A percentile compares a stretch with the other conserved stretches of the same genome.
Evolutionary conservation across 208 protist genomes (phyloP).

Genomic region (Angomonas ambiguus): DNA sequence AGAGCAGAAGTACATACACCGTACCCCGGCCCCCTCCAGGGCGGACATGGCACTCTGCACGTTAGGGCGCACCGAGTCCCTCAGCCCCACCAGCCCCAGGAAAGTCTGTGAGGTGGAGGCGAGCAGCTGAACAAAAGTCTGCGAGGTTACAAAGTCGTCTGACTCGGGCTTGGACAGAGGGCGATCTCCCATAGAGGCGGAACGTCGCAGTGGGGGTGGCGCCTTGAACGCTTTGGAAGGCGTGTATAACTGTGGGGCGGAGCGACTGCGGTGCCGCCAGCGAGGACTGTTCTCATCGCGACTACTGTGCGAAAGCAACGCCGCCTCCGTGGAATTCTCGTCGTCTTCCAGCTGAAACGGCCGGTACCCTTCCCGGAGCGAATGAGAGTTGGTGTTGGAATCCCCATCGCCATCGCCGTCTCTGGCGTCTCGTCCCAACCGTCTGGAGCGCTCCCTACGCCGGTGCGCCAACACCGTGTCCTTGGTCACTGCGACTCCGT

Average conservation of each 20-base stretch:
- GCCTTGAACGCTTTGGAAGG: slow-evolving; percentile 15
- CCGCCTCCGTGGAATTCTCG: background rate
- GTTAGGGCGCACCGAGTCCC: slow-evolving; percentile 81
- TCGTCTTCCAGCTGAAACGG: slow-evolving; percentile 9
- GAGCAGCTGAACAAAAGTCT: slow-evolving; percentile 55
- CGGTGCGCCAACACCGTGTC: slow-evolving; percentile 2
- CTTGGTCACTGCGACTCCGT: slow-evolving; percentile 24
- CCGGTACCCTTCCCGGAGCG: slow-evolving; percentile 6
- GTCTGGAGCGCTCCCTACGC: background rate
- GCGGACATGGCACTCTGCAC: slow-evolving; percentile 67
- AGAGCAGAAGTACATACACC: slow-evolving; percentile 91
- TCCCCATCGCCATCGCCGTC: background rate
- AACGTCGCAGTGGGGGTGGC: slow-evolving; percentile 16
- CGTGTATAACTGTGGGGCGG: slow-evolving; percentile 19
- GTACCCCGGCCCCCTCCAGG: slow-evolving; percentile 88
- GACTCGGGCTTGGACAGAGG: slow-evolving; percentile 31
- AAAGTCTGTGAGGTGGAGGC: slow-evolving; percentile 82
- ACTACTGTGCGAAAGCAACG: background rate
- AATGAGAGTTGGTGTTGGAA: background rate
- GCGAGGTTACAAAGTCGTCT: slow-evolving; percentile 50
- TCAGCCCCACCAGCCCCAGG: slow-evolving; percentile 83
- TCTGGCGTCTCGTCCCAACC: background rate
- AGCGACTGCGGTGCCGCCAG: slow-evolving; percentile 16
- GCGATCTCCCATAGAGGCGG: slow-evolving; percentile 30
- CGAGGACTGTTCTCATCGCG: background rate